These are phyloP conservation scores for Hypoxylon rickii DNA, from an alignment of 495 filamentous ascomycete species.

Conservation along the genomic window DNA sequence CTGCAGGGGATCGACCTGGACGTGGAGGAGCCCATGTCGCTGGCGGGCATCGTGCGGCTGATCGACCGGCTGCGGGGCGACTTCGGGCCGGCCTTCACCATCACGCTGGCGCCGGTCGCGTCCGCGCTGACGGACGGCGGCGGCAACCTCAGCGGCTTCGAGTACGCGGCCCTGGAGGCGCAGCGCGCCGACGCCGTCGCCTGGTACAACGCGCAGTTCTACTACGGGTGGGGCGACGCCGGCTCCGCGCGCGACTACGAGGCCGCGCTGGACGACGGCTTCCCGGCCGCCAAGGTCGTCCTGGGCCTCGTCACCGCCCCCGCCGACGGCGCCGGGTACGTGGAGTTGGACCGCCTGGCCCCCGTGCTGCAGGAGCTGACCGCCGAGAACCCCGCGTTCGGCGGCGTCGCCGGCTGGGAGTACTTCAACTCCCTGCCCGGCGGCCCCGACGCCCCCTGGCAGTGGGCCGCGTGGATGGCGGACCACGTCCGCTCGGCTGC, in stretches of 20 bases:
- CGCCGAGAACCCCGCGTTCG: constrained; percentile 55
- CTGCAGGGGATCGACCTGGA: constrained; percentile 83
- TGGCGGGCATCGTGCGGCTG: constrained; percentile 69
- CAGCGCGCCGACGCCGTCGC: constrained; percentile 66
- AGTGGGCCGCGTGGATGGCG: constrained; percentile 63
- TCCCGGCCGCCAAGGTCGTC: constrained; percentile 66
- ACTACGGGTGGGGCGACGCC: constrained; percentile 76
- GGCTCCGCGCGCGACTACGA: constrained; percentile 62
- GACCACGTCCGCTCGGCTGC: constrained; percentile 27
- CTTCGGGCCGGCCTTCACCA: constrained; percentile 70
- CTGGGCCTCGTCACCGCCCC: constrained; percentile 75
- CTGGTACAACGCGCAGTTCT: constrained; percentile 85
- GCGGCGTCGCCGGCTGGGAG: constrained; percentile 88
- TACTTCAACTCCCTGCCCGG: constrained; percentile 77
- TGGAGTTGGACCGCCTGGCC: constrained; percentile 41
- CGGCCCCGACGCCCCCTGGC: constrained; percentile 62
- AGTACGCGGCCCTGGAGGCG: constrained; percentile 71
- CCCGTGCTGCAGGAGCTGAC: constrained; percentile 44
- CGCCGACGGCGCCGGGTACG: constrained; percentile 62
- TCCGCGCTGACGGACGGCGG: constrained; percentile 63
- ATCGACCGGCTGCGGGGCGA: constrained; percentile 77
- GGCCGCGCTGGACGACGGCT: constrained; percentile 68
- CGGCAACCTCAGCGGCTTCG: constrained; percentile 72
- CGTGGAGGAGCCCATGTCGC: constrained; percentile 79
- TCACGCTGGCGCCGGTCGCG: constrained; percentile 81